phyloP scores from a whole-genome alignment of 2,329 filamentous ascomycete genomes.

The Hymenoscyphus occultus region DNA sequence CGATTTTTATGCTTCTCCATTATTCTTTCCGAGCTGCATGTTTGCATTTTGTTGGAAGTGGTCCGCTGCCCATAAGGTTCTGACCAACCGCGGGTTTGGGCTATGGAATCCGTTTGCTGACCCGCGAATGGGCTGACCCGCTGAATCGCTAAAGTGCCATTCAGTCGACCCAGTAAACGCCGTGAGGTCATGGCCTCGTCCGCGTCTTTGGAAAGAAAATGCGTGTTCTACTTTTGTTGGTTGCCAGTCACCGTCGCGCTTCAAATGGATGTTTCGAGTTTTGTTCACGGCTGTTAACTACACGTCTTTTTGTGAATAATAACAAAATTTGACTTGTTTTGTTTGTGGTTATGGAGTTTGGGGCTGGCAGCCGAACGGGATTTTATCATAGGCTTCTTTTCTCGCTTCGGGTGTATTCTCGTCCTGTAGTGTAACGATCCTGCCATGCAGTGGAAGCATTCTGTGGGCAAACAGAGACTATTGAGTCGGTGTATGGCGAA shows the following conservation, averaged over 20 bases:
- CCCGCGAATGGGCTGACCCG: not conserved
- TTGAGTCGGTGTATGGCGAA: not conserved
- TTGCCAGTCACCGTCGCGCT: not conserved
- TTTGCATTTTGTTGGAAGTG: not conserved
- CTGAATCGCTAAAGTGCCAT: not conserved
- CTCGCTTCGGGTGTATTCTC: not conserved
- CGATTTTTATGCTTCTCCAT: not conserved
- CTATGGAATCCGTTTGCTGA: not conserved
- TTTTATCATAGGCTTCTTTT: not conserved
- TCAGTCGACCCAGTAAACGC: not conserved
- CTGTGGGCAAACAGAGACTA: not conserved
- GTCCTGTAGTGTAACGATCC: not conserved
- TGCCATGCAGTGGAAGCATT: not conserved
- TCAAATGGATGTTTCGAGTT: not conserved
- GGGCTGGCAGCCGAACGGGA: not conserved
- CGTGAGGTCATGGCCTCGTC: not conserved
- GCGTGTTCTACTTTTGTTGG: not conserved
- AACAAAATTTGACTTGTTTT: not conserved
- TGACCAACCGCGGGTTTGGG: not conserved
- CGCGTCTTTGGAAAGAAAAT: not conserved
- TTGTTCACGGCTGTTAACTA: not conserved
- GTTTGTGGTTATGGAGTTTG: not conserved
- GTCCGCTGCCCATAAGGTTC: slow-evolving; percentile 4
- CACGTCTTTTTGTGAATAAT: not conserved
- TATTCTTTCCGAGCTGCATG: not conserved